Evolutionary conservation across 768 basidiomycete species (phyloP).

Genomic region (Mycena belliarum): DNA sequence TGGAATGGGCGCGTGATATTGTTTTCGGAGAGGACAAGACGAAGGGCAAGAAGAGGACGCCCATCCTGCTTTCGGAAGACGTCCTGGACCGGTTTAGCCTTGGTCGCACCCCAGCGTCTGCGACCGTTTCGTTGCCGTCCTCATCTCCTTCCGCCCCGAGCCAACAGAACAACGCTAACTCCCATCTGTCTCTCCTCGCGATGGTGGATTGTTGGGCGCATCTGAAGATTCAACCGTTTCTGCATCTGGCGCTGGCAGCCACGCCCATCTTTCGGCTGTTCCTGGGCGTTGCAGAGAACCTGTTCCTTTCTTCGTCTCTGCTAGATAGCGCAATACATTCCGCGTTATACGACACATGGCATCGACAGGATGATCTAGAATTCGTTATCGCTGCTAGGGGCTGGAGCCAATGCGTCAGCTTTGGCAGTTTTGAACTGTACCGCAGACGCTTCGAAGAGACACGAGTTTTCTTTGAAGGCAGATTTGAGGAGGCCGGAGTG

Average conservation of each 20-base stretch:
- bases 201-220: conserved; percentile 99
- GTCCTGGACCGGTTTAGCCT: conserved; percentile 90
- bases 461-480: conserved; percentile 75
- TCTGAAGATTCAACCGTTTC: conserved; percentile 84
- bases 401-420: conserved; percentile 95
- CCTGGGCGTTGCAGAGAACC: conserved; percentile 95
- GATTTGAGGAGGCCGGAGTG: conserved; percentile 85
- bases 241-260: conserved; percentile 89
- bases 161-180: conserved; percentile 61
- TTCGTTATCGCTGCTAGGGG: conserved; percentile 92
- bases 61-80: conserved; percentile 82
- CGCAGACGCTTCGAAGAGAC: conserved; percentile 78
- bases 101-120: conserved; percentile 39
- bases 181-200: conserved; percentile 89
- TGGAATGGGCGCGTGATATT: conserved; percentile 69
- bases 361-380: conserved; percentile 88
- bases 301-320: conserved; percentile 72
- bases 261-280: conserved; percentile 96
- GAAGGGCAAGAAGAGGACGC: conserved; percentile 39
- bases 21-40: conserved; percentile 65
- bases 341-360: conserved; percentile 72
- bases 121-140: conserved; percentile 38
- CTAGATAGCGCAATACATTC: conserved; percentile 74
- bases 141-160: conserved; percentile 51
- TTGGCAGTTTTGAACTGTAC: conserved; percentile 91